phyloP scores from a whole-genome alignment of 129 eudicot genomes.

The Flaveria linearis region DNA sequence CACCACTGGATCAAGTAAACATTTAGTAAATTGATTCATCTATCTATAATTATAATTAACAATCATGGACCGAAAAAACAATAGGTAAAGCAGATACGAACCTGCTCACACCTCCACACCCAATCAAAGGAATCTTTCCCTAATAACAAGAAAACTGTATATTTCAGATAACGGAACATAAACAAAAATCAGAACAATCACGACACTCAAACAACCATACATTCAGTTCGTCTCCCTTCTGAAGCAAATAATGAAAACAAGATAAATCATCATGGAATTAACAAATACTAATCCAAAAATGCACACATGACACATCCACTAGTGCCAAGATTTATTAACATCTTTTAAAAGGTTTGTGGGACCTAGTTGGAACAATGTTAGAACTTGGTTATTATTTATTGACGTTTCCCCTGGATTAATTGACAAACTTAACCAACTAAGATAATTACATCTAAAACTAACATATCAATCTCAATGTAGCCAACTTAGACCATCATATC shows the following conservation, averaged over 20 bases:
- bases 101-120: conserved; percentile 97
- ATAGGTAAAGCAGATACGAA: conserved; percentile 28
- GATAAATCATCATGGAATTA: not conserved
- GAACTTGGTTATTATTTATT: not conserved
- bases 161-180: not conserved
- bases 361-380: not conserved
- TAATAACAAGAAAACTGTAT: conserved; percentile 23
- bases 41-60: not conserved
- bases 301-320: not conserved
- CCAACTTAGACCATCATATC: not conserved
- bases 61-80: not conserved
- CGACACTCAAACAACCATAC: not conserved
- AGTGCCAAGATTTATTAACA: not conserved
- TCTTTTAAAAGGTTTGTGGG: not conserved
- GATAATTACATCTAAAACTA: not conserved
- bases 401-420: no score
- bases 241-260: not conserved
- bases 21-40: conserved; percentile 9
- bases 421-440: not conserved
- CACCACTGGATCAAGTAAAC: conserved; percentile 59
- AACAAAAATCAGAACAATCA: not conserved
- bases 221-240: not conserved
- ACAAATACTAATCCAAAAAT: not conserved
- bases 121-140: conserved; percentile 92
- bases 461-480: not conserved